These are phyloP conservation scores for Suillus placidus DNA, from an alignment of 768 basidiomycete species.

Conservation along the genomic window DNA sequence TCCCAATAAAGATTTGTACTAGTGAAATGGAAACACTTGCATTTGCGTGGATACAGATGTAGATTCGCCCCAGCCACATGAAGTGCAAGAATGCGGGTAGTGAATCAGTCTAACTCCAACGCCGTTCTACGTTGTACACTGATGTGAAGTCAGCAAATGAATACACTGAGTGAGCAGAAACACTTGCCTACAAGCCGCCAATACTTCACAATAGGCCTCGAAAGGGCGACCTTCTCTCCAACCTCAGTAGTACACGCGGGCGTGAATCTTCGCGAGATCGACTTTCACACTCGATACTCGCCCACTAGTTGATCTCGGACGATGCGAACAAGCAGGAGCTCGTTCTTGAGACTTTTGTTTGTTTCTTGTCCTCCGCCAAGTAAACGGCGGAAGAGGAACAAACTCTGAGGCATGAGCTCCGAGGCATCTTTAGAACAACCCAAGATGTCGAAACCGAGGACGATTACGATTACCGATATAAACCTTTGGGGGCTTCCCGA, in stretches of 20 bases:
- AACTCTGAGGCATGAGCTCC: too few relatives aligned
- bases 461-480: too few relatives aligned
- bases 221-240: slow-evolving; percentile 95
- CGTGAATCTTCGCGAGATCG: slow-evolving; percentile 91
- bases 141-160: slow-evolving; percentile 3
- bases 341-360: slow-evolving; percentile 57
- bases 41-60: too few relatives aligned
- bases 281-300: slow-evolving; percentile 93
- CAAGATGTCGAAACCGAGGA: too few relatives aligned
- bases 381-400: too few relatives aligned
- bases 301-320: slow-evolving; percentile 95
- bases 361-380: too few relatives aligned
- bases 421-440: too few relatives aligned
- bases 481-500: too few relatives aligned
- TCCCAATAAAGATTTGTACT: too few relatives aligned
- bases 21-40: too few relatives aligned
- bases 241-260: slow-evolving; percentile 87
- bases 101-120: slow-evolving; percentile 68
- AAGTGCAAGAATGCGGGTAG: background rate
- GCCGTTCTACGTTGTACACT: slow-evolving; percentile 85
- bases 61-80: background rate
- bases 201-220: slow-evolving; percentile 94
- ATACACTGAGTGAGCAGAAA: background rate
- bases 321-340: slow-evolving; percentile 80
- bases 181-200: slow-evolving; percentile 92